Evolutionary conservation across 2,329 filamentous ascomycete genomes (phyloP).

Genomic region (Cladophialophora immunda): DNA sequence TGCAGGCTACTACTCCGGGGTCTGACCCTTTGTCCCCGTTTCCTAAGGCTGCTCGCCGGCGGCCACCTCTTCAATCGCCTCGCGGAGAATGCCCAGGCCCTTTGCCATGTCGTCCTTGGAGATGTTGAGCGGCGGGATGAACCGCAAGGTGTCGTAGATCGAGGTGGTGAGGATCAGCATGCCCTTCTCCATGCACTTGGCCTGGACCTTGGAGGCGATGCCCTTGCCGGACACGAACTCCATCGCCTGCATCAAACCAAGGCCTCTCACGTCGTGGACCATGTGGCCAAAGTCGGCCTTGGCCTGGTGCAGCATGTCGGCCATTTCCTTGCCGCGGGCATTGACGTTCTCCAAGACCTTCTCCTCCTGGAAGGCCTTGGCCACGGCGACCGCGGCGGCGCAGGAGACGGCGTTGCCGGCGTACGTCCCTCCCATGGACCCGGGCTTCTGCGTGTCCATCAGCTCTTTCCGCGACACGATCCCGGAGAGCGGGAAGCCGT

Average conservation of each 20-base stretch:
- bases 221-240: constrained; percentile 49
- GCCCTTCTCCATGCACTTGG: constrained; percentile 50
- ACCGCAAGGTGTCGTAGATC: constrained; percentile 52
- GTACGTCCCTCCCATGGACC: constrained; percentile 51
- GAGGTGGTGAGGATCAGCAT: constrained; percentile 52
- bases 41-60: constrained; percentile 37
- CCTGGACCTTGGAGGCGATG: constrained; percentile 49
- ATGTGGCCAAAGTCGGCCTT: constrained; percentile 44
- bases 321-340: constrained; percentile 43
- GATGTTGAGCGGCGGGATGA: constrained; percentile 52
- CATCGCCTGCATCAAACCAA: constrained; percentile 51
- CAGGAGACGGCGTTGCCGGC: constrained; percentile 50
- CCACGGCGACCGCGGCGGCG: constrained; percentile 48
- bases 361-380: constrained; percentile 49
- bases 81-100: constrained; percentile 47
- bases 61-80: constrained; percentile 50
- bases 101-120: constrained; percentile 50
- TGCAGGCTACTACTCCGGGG: constrained; percentile 22
- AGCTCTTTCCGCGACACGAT: constrained; percentile 47
- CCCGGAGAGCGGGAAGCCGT: constrained; percentile 43
- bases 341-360: constrained; percentile 49
- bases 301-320: constrained; percentile 41
- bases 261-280: constrained; percentile 49
- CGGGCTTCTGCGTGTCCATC: constrained; percentile 49
- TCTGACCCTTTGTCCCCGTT: constrained; percentile 35